Evolutionary conservation across 202 grass and related monocot species (phyloP).

Genomic region (Cymbopogon flexuosus): DNA sequence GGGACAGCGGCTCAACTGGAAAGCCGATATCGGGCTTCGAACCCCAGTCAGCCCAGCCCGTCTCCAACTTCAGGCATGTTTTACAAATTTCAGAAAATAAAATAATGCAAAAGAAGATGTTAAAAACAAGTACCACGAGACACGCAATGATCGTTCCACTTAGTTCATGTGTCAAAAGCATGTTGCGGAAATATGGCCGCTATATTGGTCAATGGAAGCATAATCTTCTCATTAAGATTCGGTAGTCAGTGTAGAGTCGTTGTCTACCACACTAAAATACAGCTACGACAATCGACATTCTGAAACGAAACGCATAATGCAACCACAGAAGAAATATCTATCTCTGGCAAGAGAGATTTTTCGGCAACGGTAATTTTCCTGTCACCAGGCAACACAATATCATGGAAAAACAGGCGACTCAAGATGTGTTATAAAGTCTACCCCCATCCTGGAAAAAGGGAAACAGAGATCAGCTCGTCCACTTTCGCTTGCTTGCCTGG

Average conservation of each 20-base stretch:
- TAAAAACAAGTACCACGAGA: not conserved
- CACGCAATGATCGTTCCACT: not conserved
- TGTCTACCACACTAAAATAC: not conserved
- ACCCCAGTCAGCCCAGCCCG: no score
- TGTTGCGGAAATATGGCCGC: not conserved
- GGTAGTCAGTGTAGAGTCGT: not conserved
- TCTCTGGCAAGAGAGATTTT: constrained; percentile 5
- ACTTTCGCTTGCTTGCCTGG: constrained; percentile 11
- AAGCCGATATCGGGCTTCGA: not conserved
- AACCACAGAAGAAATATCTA: constrained; percentile 6
- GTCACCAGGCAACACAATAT: not conserved
- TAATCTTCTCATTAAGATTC: not conserved
- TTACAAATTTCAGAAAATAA: not conserved
- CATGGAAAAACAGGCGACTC: not conserved
- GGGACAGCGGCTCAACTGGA: not conserved
- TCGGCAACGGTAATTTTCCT: not conserved
- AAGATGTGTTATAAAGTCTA: not conserved
- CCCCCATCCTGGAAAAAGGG: not conserved
- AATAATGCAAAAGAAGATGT: not conserved
- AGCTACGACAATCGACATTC: not conserved
- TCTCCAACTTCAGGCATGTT: not conserved
- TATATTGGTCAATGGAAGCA: not conserved
- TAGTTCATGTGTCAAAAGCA: not conserved
- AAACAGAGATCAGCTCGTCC: not conserved
- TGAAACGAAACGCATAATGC: constrained; percentile 16